Percentiles rank a stretch among this genome's conserved stretches.
phyloP scores from a whole-genome alignment of 345 rosid species.

The Dipteronia dyeriana region DNA sequence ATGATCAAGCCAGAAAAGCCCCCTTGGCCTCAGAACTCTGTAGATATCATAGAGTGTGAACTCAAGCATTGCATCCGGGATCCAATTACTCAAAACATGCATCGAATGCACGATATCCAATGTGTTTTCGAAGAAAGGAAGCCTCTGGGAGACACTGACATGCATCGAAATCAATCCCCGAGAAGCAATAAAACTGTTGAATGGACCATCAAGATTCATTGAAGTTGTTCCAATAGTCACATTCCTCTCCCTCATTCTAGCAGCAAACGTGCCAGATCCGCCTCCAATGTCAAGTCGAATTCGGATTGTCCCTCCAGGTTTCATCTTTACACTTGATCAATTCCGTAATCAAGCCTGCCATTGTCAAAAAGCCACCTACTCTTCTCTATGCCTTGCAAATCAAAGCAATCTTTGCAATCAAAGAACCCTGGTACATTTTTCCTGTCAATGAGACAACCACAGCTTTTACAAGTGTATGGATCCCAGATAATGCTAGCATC shows the following conservation, averaged over 20 bases:
- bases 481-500: constrained; percentile 49
- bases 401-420: constrained; percentile 57
- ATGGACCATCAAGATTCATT: constrained; percentile 57
- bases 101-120: constrained; percentile 56
- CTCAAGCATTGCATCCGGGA: constrained; percentile 49
- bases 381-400: constrained; percentile 46
- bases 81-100: constrained; percentile 54
- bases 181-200: constrained; percentile 54
- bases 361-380: constrained; percentile 38
- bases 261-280: constrained; percentile 53
- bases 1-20: constrained; percentile 55
- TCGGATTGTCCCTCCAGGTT: constrained; percentile 32
- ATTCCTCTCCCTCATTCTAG: constrained; percentile 58
- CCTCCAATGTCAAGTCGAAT: constrained; percentile 60
- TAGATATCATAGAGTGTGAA: constrained; percentile 44
- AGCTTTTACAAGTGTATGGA: constrained; percentile 52
- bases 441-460: constrained; percentile 43
- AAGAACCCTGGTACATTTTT: constrained; percentile 31
- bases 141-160: constrained; percentile 47
- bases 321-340: constrained; percentile 38
- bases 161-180: constrained; percentile 51
- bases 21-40: constrained; percentile 58
- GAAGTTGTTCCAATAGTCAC: constrained; percentile 46
- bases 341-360: constrained; percentile 42
- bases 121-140: constrained; percentile 58